Percentiles rank a stretch among this genome's conserved stretches.
phyloP scores from a whole-genome alignment of 31 red algal genomes.

The Endocladia muricata region DNA sequence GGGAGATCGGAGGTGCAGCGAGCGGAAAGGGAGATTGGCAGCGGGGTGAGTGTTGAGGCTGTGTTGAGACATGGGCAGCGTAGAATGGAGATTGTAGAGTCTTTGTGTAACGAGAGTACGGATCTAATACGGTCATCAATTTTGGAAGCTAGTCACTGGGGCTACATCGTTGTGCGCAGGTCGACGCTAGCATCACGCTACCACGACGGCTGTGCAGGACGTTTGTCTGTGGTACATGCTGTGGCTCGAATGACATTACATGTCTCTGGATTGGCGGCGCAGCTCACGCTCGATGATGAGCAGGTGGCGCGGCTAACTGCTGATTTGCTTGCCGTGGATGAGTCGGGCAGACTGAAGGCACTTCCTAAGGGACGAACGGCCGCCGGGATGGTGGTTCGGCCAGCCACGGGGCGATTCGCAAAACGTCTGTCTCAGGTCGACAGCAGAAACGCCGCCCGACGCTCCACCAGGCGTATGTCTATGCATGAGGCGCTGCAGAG shows the following conservation, averaged over 20 bases:
- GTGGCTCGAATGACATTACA: constrained; percentile 31
- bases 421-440: not conserved
- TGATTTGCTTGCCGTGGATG: not conserved
- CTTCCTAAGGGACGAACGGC: constrained; percentile 49
- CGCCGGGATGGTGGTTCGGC: constrained; percentile 42
- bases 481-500: not conserved
- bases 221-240: constrained; percentile 25
- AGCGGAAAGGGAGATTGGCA: not conserved
- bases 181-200: not conserved
- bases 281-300: constrained; percentile 18
- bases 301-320: constrained; percentile 8
- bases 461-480: not conserved
- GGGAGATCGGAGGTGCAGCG: not conserved
- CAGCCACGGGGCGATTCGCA: constrained; percentile 57
- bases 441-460: not conserved
- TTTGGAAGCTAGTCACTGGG: constrained; percentile 53
- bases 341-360: not conserved
- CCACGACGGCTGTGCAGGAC: not conserved
- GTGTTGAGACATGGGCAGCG: not conserved
- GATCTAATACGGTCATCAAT: not conserved
- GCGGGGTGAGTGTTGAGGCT: not conserved
- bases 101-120: not conserved
- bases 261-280: constrained; percentile 23
- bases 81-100: not conserved
- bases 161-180: constrained; percentile 28